These are phyloP conservation scores for Fusarium sp. DNA, from an alignment of 2,329 filamentous ascomycete genomes.

Conservation along the genomic window DNA sequence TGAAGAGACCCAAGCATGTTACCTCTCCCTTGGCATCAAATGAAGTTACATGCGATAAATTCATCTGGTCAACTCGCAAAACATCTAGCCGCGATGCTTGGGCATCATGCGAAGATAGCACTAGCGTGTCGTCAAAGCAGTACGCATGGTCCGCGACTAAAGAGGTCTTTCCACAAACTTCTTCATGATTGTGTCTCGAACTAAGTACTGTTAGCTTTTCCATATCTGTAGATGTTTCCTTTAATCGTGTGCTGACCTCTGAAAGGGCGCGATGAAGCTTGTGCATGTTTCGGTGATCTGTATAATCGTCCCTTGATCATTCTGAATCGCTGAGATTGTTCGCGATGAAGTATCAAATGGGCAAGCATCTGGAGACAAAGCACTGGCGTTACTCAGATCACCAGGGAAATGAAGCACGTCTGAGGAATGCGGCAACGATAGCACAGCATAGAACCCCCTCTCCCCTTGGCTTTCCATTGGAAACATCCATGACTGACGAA, in stretches of 20 bases:
- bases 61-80: constrained; percentile 51
- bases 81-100: constrained; percentile 54
- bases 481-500: constrained; percentile 67
- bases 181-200: constrained; percentile 48
- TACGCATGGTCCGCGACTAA: constrained; percentile 57
- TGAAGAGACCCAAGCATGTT: constrained; percentile 58
- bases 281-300: constrained; percentile 66
- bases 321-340: constrained; percentile 61
- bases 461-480: constrained; percentile 37
- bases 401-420: constrained; percentile 60
- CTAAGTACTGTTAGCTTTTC: constrained; percentile 37
- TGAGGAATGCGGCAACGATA: constrained; percentile 63
- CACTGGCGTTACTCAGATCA: constrained; percentile 59
- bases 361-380: constrained; percentile 54
- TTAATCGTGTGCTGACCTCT: constrained; percentile 43
- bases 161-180: constrained; percentile 46
- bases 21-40: constrained; percentile 59
- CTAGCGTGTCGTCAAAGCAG: constrained; percentile 53
- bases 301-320: constrained; percentile 54
- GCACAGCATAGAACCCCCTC: constrained; percentile 52
- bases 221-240: neutral
- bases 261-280: constrained; percentile 52
- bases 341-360: constrained; percentile 64
- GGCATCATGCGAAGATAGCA: constrained; percentile 55
- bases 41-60: constrained; percentile 44